phyloP scores from a whole-genome alignment of 208 protist genomes.

The Phytomonas sp. region DNA sequence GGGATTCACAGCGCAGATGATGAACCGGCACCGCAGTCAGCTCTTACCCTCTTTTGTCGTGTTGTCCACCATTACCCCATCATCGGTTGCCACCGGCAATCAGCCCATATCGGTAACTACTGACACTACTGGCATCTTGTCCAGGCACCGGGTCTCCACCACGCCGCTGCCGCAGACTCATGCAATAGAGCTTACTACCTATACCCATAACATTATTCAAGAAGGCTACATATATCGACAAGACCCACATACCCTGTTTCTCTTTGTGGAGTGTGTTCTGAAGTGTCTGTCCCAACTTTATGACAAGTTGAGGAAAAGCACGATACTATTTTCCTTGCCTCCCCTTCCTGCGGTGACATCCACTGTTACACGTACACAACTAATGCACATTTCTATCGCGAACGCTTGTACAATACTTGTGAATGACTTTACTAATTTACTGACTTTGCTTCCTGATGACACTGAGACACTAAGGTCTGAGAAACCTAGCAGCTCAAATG shows the following conservation, averaged over 20 bases:
- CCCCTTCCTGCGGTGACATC: slow-evolving; percentile 59
- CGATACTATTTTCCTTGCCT: slow-evolving; percentile 35
- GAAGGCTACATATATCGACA: slow-evolving; percentile 55
- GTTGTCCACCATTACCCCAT: slow-evolving; percentile 30
- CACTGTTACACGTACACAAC: slow-evolving; percentile 37
- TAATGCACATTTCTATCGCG: slow-evolving; percentile 66
- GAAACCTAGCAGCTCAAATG: not conserved
- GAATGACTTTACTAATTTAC: slow-evolving; percentile 38
- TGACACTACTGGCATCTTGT: slow-evolving; percentile 13
- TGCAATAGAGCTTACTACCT: slow-evolving; percentile 34
- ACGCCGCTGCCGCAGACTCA: slow-evolving; percentile 22
- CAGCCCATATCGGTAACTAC: slow-evolving; percentile 18
- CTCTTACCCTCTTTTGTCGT: slow-evolving; percentile 30
- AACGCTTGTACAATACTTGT: slow-evolving; percentile 55
- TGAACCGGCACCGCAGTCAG: slow-evolving; percentile 58
- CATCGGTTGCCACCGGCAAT: slow-evolving; percentile 14
- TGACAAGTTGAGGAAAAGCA: slow-evolving; percentile 21
- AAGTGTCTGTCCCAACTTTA: slow-evolving; percentile 30
- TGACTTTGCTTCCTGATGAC: slow-evolving; percentile 37
- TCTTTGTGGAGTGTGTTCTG: slow-evolving; percentile 40
- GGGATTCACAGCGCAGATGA: slow-evolving; percentile 42
- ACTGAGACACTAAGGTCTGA: not conserved
- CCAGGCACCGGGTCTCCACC: slow-evolving; percentile 9
- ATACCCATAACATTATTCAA: slow-evolving; percentile 39
- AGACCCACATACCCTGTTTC: slow-evolving; percentile 42